These are phyloP conservation scores for Mycena citricolor DNA, from an alignment of 1,284 basidiomycete species.

Conservation along the genomic window DNA sequence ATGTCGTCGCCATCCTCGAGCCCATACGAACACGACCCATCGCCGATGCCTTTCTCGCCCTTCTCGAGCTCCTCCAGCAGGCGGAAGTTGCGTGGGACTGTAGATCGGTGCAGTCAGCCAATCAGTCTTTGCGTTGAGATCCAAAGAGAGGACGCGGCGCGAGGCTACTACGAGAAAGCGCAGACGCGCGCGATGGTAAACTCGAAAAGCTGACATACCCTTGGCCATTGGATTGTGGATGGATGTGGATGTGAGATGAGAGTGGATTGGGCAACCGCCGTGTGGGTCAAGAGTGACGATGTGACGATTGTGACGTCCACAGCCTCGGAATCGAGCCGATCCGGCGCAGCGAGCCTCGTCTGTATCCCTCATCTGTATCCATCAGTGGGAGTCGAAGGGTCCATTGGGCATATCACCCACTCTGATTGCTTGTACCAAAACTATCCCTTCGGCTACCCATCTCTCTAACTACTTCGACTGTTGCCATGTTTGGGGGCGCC, in stretches of 20 bases:
- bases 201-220: conserved; percentile 7
- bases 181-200: neutral
- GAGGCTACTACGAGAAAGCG: neutral
- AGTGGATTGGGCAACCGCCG: conserved; percentile 1
- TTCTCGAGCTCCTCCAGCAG: conserved; percentile 98
- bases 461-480: conserved; percentile 6
- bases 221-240: conserved; percentile 15
- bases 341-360: conserved; percentile 9
- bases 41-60: conserved; percentile 98
- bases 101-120: no score
- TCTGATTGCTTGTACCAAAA: no score
- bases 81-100: conserved; percentile 95
- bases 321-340: no score
- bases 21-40: conserved; percentile 69
- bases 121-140: neutral
- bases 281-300: neutral
- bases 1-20: conserved; percentile 42
- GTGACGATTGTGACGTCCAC: neutral
- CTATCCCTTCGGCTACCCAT: conserved; percentile 5
- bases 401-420: no score
- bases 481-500: conserved; percentile 64
- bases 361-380: neutral
- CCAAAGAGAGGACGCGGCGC: neutral
- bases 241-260: conserved; percentile 15
- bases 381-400: conserved; percentile 12